Percentiles rank a stretch among this genome's conserved stretches.
Conservation (phyloP, 2,329 filamentous ascomycete genomes). For the Trichophyton simii region DNA sequence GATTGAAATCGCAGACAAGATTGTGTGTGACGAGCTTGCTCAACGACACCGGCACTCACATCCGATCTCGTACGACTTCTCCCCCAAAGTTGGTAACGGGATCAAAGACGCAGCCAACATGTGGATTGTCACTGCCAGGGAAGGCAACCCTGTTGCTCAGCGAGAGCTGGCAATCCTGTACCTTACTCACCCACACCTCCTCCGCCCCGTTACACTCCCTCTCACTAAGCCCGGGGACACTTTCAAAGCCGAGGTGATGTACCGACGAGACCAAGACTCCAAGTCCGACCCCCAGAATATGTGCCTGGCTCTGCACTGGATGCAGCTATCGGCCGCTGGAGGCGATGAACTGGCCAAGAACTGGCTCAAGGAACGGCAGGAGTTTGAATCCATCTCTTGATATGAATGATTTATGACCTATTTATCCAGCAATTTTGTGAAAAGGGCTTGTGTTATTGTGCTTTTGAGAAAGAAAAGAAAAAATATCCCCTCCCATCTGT, state of each 20-base stretch:
- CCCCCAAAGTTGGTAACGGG: constrained; percentile 20
- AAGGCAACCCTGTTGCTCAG: constrained; percentile 78
- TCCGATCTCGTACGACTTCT: constrained; percentile 21
- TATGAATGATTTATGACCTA: constrained; percentile 3
- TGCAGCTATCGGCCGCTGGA: constrained; percentile 77
- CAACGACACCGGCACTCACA: constrained; percentile 23
- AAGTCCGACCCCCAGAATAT: constrained; percentile 76
- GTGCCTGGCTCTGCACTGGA: constrained; percentile 95
- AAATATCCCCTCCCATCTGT: constrained; percentile 12
- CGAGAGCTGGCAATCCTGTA: constrained; percentile 89
- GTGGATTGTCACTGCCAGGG: constrained; percentile 86
- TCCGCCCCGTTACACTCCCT: constrained; percentile 67
- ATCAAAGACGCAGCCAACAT: constrained; percentile 70
- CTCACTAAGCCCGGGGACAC: constrained; percentile 75
- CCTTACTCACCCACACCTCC: constrained; percentile 76
- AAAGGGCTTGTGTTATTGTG: constrained; percentile 10
- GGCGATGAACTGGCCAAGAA: constrained; percentile 74
- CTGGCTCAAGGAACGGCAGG: constrained; percentile 61
- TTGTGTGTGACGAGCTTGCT: constrained; percentile 46
- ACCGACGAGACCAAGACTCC: constrained; percentile 46
- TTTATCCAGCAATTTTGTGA: not conserved
- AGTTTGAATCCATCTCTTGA: constrained; percentile 48
- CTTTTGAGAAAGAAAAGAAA: not conserved
- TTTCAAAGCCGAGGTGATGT: constrained; percentile 80
- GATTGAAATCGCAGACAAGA: constrained; percentile 60